phyloP scores from a whole-genome alignment of 805 yeast genomes.

The Saccharomycopsis fermentans region DNA sequence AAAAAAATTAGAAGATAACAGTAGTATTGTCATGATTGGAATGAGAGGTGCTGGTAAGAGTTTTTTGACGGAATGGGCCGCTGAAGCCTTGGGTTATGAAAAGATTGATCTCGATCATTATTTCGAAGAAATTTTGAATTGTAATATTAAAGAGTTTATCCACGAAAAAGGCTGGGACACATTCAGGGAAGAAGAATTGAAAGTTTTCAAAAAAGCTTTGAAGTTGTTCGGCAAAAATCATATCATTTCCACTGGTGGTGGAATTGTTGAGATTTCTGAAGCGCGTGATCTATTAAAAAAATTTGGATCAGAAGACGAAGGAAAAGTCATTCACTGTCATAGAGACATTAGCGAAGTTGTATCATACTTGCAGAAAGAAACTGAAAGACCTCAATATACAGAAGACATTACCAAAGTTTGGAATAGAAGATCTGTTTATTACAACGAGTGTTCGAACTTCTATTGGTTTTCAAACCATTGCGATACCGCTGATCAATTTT shows the following conservation, averaged over 20 bases:
- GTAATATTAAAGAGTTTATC: conserved; percentile 50
- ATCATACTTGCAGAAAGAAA: conserved; percentile 61
- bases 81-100: conserved; percentile 53
- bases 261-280: conserved; percentile 70
- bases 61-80: conserved; percentile 72
- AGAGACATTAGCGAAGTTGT: conserved; percentile 78
- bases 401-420: conserved; percentile 79
- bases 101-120: conserved; percentile 69
- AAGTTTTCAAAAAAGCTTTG: conserved; percentile 42
- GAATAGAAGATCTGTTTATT: conserved; percentile 71
- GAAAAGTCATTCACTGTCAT: conserved; percentile 83
- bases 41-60: conserved; percentile 98
- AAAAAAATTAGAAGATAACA: conserved; percentile 29
- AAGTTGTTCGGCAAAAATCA: conserved; percentile 34
- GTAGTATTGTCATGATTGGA: conserved; percentile 74
- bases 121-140: conserved; percentile 45
- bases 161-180: conserved; percentile 74
- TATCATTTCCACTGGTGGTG: conserved; percentile 93
- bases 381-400: conserved; percentile 77
- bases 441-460: conserved; percentile 68
- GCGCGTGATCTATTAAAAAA: conserved; percentile 55
- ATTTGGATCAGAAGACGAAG: conserved; percentile 42
- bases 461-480: conserved; percentile 73
- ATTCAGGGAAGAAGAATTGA: conserved; percentile 62
- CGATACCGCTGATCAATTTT: conserved; percentile 41